Base-by-base conservation (phyloP, 176 grass and related monocot genomes). In the Hsuehochloa calcarea region DNA sequence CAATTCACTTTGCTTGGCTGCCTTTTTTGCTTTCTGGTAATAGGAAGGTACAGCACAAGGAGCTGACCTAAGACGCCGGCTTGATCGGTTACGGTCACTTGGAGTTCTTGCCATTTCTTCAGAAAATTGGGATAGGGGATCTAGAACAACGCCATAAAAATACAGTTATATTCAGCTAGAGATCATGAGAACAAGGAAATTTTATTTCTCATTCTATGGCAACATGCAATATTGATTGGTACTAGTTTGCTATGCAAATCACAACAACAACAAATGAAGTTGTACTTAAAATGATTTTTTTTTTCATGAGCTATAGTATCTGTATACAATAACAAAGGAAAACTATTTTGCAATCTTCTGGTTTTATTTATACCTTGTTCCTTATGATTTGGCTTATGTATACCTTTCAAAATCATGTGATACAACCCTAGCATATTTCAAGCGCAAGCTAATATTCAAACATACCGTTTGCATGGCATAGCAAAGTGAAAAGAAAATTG, bases 21-120 rank as follows among this genome's bases (percentile, higher is more conserved):
- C 29, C 80, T 77, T 94, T 31, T 75, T 80, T 69, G 75, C 66
- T 72, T 75, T 80, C 73, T 34, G 51, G 62, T 65, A 82, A 29
- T 63, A 50, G 9, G 82, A 71, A 81, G 82, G 69, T 65, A 67
- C 65, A 50, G 56, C 68, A 86, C 51, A 63, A 43, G 67, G 70
- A 62, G 68, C 77, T 64, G 71, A 70, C 12, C 74, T 87, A 35
- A 43, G 63, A 72, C 54, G 46, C n/a, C 60, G n/a, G 40, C 68
- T 68, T 72, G 65, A 60, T 22, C 80, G 20, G 43, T 65, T 74
- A 49, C 5, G 65, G 56, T 44, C 77, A 47, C 77, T 87, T 67
- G 80, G 68, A 80, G 45, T 66, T 80, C 81, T 92, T 85, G 86
- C 41, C 95, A 97, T 97, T 81, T 78, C 86, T 87, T 82, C 27